These are phyloP conservation scores for Boletus barrowsii DNA, from an alignment of 768 basidiomycete genomes.

Conservation along the genomic window DNA sequence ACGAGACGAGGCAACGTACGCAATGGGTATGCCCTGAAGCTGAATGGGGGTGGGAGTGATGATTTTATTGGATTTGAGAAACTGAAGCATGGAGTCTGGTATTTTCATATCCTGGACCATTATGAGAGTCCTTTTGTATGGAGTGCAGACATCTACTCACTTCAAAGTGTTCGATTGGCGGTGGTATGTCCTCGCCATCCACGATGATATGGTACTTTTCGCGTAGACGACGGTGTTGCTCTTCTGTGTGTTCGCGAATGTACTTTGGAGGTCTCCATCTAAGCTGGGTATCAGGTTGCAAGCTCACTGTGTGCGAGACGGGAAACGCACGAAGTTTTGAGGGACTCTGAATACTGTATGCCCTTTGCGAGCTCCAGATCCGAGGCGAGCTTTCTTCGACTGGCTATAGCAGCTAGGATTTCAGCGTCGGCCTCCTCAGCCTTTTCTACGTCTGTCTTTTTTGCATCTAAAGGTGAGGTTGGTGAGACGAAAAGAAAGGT, in stretches of 20 bases:
- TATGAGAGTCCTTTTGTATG: slow-evolving; percentile 8
- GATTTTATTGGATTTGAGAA: slow-evolving; percentile 84
- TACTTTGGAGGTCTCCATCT: slow-evolving; percentile 91
- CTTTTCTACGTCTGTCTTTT: slow-evolving; percentile 85
- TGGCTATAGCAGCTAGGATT: slow-evolving; percentile 88
- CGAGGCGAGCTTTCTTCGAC: slow-evolving; percentile 85
- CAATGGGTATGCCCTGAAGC: slow-evolving; percentile 93
- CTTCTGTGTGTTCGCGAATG: slow-evolving; percentile 66
- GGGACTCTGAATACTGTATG: slow-evolving; percentile 82
- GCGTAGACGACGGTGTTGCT: slow-evolving; percentile 69
- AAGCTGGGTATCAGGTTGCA: not conserved
- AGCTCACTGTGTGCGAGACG: not conserved
- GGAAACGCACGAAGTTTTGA: slow-evolving; percentile 71
- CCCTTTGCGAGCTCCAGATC: slow-evolving; percentile 93
- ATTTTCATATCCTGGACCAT: slow-evolving; percentile 91
- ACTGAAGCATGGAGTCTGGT: slow-evolving; percentile 79
- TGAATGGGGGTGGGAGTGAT: slow-evolving; percentile 91
- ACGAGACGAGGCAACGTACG: slow-evolving; percentile 49
- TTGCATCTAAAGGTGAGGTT: slow-evolving; percentile 53
- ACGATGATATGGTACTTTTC: slow-evolving; percentile 93
- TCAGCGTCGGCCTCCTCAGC: slow-evolving; percentile 87
- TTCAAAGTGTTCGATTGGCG: slow-evolving; percentile 86
- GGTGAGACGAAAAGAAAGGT: slow-evolving; percentile 15
- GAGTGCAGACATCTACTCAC: slow-evolving; percentile 37
- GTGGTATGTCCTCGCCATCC: slow-evolving; percentile 92